Base-by-base conservation (phyloP, 495 filamentous ascomycete species). In the Penicillium pancosmium region DNA sequence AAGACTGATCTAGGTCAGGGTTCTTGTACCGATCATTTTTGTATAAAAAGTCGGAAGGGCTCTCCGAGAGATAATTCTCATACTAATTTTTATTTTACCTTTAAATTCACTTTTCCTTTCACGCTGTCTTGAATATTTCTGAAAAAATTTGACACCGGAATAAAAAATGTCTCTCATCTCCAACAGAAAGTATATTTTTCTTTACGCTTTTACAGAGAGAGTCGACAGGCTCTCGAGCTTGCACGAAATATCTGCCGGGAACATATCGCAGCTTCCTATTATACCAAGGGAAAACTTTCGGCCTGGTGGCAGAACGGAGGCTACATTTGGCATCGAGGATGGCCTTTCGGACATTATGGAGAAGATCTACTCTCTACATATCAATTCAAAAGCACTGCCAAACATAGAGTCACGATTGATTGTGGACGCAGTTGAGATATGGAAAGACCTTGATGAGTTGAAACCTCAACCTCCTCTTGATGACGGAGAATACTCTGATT, bases 361-460 rank as follows among this genome's bases (percentile, higher is more conserved):
- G 13, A 21, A 41, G 33, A 44, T 56, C 19, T 56, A 13, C 33
- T 49, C 18, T 49, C 54, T 56, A 8, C 54, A 56, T 19, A n/a
- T 44, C 18, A 27, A 33, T 18, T 21, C 44, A 1, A 27, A 35
- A 19, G 33, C n/a, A 38, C 48, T 13, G 1, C 41, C 41, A 40
- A 36, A 15, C 33, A 8, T 56, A 33, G 44, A 49, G n/a, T 16
- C 54, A 0, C 4, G 44, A 7, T 56, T 46, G 31, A 49, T 56
- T 15, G 9, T 46, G 13, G 15, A 56, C 12, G 54, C 43, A 13
- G n/a, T 56, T 19, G 18, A 33, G 2, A 49, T 56, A n/a, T 56
- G 54, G 54, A 40, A 38, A 25, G 33, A 49, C 13, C 54, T 56
- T n/a, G 54, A 56, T 23, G 31, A 56, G 6, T 27, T 38, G n/a